Base-by-base conservation (phyloP, 306 rosid species). In the Begonia fuchsioides region DNA sequence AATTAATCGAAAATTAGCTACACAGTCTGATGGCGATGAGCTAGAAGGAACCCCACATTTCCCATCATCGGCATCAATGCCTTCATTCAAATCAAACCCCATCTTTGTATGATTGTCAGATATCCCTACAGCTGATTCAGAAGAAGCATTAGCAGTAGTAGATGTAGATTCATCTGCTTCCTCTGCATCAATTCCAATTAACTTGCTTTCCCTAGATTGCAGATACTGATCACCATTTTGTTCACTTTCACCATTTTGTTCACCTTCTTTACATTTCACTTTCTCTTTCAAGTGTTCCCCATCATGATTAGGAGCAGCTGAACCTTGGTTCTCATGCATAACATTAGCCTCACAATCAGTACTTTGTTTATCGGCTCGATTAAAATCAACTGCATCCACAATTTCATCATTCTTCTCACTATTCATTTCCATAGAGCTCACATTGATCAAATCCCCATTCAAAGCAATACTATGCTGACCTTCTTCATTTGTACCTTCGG, bases 11-110 rank as follows among this genome's bases (percentile, higher is more conserved):
- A 68, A 66, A 52, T 72, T 38, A 45, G 74, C 45, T 13, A 64
- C 61, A 57, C 66, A 58, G 39, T 65, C 87, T 15, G 83, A 38
- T 11, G 47, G 43, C 13, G 49, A 12, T 26, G 48, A 43, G 64
- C 57, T 71, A 49, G 50, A 66, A 44, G 63, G 57, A 49, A 71
- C 87, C 17, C 61, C 56, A 59, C 63, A 56, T 62, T 67, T 83
- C 55, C 71, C 85, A 44, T 76, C 94, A 64, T 83, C 82, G 8
- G 61, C 74, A 64, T 47, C 65, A 50, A 79, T 58, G 26, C 94
- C 82, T 70, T 83, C 88, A 41, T 83, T 83, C 68, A 83, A 76
- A 67, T 83, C 94, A 54, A 83, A 80, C 41, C 56, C 78, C 62
- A 80, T 60, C 60, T 74, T 83, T 32, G 72, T 71, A 67, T 53